Percentiles rank a stretch among this genome's conserved stretches.
These are phyloP conservation scores for Entophlyctis luteolus DNA, from an alignment of 192 early-diverging fungal species.

Conservation along the genomic window DNA sequence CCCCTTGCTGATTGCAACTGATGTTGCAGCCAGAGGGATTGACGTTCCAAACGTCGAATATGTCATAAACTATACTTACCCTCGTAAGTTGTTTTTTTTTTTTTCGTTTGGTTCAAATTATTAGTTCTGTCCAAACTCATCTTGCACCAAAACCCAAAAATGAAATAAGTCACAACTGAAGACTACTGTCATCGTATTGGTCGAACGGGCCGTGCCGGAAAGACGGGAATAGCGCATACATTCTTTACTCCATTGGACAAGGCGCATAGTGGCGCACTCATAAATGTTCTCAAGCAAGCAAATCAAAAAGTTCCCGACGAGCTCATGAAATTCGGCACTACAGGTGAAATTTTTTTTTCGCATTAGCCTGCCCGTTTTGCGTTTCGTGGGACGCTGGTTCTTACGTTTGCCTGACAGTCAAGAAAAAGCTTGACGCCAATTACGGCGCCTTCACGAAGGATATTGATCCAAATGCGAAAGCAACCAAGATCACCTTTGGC, in stretches of 20 bases:
- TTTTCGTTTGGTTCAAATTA: no score
- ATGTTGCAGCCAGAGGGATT: constrained; percentile 90
- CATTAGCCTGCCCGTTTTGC: not conserved
- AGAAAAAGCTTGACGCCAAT: constrained; percentile 92
- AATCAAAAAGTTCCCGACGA: constrained; percentile 80
- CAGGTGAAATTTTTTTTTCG: constrained; percentile 28
- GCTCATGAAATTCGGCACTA: constrained; percentile 88
- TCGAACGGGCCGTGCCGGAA: constrained; percentile 84
- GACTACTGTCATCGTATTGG: constrained; percentile 93
- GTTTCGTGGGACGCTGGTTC: not conserved
- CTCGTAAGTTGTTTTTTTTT: no score
- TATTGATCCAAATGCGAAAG: constrained; percentile 69
- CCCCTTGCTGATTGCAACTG: constrained; percentile 88
- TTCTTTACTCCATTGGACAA: constrained; percentile 91
- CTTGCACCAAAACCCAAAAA: constrained; percentile 92
- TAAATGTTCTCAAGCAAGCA: constrained; percentile 88
- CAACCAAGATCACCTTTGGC: constrained; percentile 88
- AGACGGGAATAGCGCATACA: constrained; percentile 85
- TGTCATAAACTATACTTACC: constrained; percentile 90
- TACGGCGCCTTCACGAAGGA: constrained; percentile 96
- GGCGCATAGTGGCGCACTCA: constrained; percentile 64
- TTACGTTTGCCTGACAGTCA: constrained; percentile 52
- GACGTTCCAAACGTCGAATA: constrained; percentile 95
- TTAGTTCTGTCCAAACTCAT: no score
- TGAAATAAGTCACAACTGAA: no score